phyloP scores from a whole-genome alignment of 2,329 filamentous ascomycete genomes.

The Orbilia brochopaga region DNA sequence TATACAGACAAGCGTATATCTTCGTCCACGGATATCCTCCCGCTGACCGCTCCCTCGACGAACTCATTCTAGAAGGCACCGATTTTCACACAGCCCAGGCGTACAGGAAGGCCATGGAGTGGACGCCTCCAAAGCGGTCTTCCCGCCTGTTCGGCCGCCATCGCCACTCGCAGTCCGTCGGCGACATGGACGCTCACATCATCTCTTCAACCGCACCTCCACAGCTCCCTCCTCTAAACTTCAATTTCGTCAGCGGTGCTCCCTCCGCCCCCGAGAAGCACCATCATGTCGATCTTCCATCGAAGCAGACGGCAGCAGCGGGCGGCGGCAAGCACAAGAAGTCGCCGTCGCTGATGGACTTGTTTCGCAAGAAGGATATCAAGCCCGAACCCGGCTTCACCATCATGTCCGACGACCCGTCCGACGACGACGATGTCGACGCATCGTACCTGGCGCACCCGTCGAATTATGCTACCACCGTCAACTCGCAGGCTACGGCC shows the following conservation, averaged over 20 bases:
- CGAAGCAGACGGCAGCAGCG: constrained; percentile 15
- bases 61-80: not conserved
- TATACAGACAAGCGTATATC: no score
- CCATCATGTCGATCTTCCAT: not conserved
- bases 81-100: not conserved
- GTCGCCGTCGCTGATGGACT: constrained; percentile 32
- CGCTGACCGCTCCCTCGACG: no score
- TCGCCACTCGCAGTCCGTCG: constrained; percentile 23
- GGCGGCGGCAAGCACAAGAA: constrained; percentile 23
- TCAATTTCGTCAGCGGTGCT: constrained; percentile 11
- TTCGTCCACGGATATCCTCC: no score
- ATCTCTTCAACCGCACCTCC: constrained; percentile 21
- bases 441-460: not conserved
- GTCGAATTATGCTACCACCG: not conserved
- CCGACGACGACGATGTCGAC: not conserved
- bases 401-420: constrained; percentile 39
- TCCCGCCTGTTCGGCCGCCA: constrained; percentile 18
- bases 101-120: not conserved
- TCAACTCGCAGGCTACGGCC: not conserved
- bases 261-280: not conserved
- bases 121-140: not conserved
- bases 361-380: constrained; percentile 22
- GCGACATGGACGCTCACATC: no score
- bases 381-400: constrained; percentile 41
- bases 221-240: constrained; percentile 40